Evolutionary conservation across 1,139 yeast genomes (phyloP).

Genomic region (Saccharomycopsis crataegensis): DNA sequence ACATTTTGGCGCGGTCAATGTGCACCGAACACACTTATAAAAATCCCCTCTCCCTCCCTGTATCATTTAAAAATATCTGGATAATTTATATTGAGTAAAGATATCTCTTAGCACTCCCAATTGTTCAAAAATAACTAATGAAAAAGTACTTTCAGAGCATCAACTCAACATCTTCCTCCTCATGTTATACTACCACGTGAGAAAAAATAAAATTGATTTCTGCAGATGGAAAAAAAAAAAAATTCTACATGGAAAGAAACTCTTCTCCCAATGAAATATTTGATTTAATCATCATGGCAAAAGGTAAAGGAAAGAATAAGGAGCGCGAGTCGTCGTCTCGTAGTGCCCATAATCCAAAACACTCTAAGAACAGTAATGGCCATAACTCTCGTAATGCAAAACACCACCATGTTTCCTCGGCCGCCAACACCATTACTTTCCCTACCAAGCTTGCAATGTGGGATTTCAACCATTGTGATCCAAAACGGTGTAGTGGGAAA

Average conservation of each 20-base stretch:
- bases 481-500: constrained; percentile 95
- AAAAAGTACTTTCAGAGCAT: too few species aligned
- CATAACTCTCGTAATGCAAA: constrained; percentile 41
- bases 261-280: background rate
- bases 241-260: background rate
- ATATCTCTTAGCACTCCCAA: too few species aligned
- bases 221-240: background rate
- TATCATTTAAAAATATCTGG: too few species aligned
- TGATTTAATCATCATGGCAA: constrained; percentile 22
- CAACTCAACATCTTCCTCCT: too few species aligned
- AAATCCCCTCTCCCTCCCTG: too few species aligned
- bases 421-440: constrained; percentile 29
- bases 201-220: too few species aligned
- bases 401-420: background rate
- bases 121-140: too few species aligned
- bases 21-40: too few species aligned
- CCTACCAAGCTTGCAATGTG: constrained; percentile 80
- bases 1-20: too few species aligned
- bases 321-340: constrained; percentile 33
- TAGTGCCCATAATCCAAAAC: constrained; percentile 29
- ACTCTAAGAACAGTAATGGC: constrained; percentile 52
- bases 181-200: too few species aligned
- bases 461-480: constrained; percentile 98
- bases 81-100: too few species aligned
- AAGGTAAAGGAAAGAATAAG: constrained; percentile 68